A percentile compares a stretch with the other conserved stretches of the same genome.
Conservation (phyloP, 2,329 filamentous ascomycete genomes). For the Capronia americana region DNA sequence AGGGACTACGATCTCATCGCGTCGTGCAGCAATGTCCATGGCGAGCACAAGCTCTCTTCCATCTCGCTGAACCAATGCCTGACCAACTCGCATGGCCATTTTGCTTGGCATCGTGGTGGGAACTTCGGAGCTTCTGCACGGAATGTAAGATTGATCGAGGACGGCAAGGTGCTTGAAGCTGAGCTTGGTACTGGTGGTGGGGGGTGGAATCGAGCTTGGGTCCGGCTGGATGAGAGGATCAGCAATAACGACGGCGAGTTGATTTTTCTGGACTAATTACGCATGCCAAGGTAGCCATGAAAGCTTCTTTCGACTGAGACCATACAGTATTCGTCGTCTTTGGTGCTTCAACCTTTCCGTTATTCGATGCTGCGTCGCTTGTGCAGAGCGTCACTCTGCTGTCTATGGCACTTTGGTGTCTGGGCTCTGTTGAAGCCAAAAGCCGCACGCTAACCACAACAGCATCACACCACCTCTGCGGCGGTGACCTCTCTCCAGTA, state of each 20-base stretch:
- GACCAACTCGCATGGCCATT: slow-evolving; percentile 46
- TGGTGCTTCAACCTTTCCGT: background rate
- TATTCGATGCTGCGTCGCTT: background rate
- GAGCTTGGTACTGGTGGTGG: slow-evolving; percentile 37
- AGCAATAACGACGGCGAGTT: slow-evolving; percentile 48
- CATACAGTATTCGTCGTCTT: background rate
- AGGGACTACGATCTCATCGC: slow-evolving; percentile 47
- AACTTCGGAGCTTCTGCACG: slow-evolving; percentile 48
- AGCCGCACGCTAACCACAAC: background rate
- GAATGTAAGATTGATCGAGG: slow-evolving; percentile 35
- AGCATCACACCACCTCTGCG: background rate
- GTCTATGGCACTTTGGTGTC: background rate
- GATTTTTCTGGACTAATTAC: slow-evolving; percentile 35
- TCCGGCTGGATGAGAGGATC: slow-evolving; percentile 50
- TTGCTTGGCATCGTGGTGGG: slow-evolving; percentile 47
- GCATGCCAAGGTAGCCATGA: background rate
- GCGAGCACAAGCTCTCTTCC: slow-evolving; percentile 43
- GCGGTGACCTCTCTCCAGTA: background rate
- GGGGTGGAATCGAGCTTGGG: slow-evolving; percentile 38
- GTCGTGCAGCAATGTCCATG: slow-evolving; percentile 44
- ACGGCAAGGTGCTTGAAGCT: slow-evolving; percentile 36
- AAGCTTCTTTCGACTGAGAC: background rate
- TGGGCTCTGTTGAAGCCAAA: background rate
- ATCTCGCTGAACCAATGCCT: slow-evolving; percentile 49
- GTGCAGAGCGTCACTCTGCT: background rate